Base-by-base conservation (phyloP, 2,329 filamentous ascomycete species). In the Gliomastix tumulicola region DNA sequence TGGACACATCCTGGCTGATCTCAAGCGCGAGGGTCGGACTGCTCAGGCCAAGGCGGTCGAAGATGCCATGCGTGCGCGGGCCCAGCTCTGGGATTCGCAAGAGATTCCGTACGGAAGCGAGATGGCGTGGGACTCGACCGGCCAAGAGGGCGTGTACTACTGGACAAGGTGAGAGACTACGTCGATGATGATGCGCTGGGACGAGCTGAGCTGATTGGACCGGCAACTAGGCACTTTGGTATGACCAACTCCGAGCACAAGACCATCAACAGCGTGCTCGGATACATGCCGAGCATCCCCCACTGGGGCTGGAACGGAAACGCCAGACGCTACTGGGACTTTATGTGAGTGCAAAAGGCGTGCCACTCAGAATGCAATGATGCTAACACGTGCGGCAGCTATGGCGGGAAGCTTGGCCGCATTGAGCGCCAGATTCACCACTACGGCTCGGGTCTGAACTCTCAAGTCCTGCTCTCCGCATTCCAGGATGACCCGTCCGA, bases 281-380 rank as follows among this genome's bases (percentile, higher is more conserved):
- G 69, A 0, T 79, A 70, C 42, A 75, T 68, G 59, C 74, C 75
- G 0, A 72, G 70, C 0, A 67, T 79, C 0, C 59, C 72, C 1
- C 75, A 79, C 43, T 79, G 76, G 76, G 76, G 71, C 4, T 79
- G 69, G 69, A 76, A 79, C 35, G 75, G 75, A 11, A 79, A 78
- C 42, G 72, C 74, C 1, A 63, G 76, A 3, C 55, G 74, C 6
- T 79, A 78, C 50, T 79, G 75, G 75, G 75, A 79, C 45, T 75
- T 74, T 36, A 52, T 69, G 54, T 73, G 58, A 49, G 67, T 25
- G 2, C n/a, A n/a, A 11, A 7, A 13, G 7, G 11, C 25, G 11
- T 9, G 3, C 7, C 3, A 21, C 10, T 10, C 15, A 7, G 17
- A 15, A 13, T 18, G 19, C 6, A 30, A 19, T 31, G 5, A 17